A percentile compares a stretch with the other conserved stretches of the same genome.
These are phyloP conservation scores for Obelidium mucronatum DNA, from an alignment of 192 early-diverging fungal genomes.

Conservation along the genomic window DNA sequence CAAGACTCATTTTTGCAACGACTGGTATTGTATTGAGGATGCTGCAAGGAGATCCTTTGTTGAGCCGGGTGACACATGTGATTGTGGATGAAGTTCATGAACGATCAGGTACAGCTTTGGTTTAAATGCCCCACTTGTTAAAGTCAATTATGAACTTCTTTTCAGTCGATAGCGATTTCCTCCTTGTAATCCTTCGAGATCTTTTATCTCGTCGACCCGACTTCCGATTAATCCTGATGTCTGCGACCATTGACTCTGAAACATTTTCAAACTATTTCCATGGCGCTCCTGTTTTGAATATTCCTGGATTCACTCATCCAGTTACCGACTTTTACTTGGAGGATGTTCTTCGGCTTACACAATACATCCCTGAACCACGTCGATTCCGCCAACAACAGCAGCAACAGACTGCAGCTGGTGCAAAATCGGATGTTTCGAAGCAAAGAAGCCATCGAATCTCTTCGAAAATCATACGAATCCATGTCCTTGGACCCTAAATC, in stretches of 20 bases:
- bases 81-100: constrained; percentile 86
- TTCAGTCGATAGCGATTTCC: constrained; percentile 65
- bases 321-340: constrained; percentile 66
- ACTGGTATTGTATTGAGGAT: constrained; percentile 76
- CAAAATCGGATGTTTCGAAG: constrained; percentile 23
- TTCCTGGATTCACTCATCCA: constrained; percentile 67
- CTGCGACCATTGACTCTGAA: constrained; percentile 72
- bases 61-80: constrained; percentile 68
- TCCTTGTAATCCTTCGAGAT: constrained; percentile 73
- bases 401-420: not conserved
- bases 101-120: constrained; percentile 59
- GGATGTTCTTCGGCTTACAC: constrained; percentile 61
- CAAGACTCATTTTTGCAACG: constrained; percentile 51
- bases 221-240: constrained; percentile 71
- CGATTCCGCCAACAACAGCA: not conserved
- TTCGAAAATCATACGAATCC: constrained; percentile 1
- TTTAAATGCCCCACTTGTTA: not conserved
- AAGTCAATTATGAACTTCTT: no score
- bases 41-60: constrained; percentile 64
- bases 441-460: not conserved
- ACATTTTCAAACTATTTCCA: constrained; percentile 53
- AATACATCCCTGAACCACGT: constrained; percentile 24
- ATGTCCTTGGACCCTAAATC: constrained; percentile 18
- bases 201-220: constrained; percentile 59
- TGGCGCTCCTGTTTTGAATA: constrained; percentile 50